Conservation (phyloP, 106 monocot species). For the Allium fistulosum region DNA sequence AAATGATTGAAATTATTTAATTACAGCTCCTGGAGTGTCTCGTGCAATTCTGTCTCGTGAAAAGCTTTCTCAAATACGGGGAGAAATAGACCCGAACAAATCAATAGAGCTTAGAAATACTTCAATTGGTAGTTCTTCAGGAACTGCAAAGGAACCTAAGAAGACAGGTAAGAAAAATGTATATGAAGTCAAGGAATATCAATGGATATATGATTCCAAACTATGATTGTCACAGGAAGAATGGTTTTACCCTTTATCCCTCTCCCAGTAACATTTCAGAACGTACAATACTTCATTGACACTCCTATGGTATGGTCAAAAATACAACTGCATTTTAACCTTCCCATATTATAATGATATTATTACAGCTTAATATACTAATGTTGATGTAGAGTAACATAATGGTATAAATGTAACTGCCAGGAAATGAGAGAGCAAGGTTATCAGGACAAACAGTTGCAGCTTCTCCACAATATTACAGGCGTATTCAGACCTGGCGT, state of each 20-base stretch:
- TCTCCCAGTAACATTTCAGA: conserved; percentile 40
- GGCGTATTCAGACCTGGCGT: no score
- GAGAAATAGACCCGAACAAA: conserved; percentile 4
- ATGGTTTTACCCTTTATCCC: conserved; percentile 49
- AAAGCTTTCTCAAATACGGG: conserved; percentile 40
- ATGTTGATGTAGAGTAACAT: no score
- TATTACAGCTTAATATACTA: no score
- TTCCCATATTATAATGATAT: no score
- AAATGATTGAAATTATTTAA: not conserved
- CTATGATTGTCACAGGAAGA: conserved; percentile 19
- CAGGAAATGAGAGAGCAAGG: no score
- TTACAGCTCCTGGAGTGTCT: conserved; percentile 52
- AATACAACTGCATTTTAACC: no score
- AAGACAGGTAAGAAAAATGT: conserved; percentile 24
- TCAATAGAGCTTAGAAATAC: not conserved
- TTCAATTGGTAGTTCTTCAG: not conserved
- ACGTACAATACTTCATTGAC: conserved; percentile 49
- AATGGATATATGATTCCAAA: not conserved
- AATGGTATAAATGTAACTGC: no score
- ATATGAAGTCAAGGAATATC: not conserved
- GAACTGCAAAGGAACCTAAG: conserved; percentile 11
- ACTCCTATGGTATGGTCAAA: conserved; percentile 33
- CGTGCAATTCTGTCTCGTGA: conserved; percentile 61
- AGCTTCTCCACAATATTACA: no score
- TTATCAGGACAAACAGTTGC: no score